Conservation (phyloP, 371 early-diverging fungal species). For the Actinomortierella wolfii region DNA sequence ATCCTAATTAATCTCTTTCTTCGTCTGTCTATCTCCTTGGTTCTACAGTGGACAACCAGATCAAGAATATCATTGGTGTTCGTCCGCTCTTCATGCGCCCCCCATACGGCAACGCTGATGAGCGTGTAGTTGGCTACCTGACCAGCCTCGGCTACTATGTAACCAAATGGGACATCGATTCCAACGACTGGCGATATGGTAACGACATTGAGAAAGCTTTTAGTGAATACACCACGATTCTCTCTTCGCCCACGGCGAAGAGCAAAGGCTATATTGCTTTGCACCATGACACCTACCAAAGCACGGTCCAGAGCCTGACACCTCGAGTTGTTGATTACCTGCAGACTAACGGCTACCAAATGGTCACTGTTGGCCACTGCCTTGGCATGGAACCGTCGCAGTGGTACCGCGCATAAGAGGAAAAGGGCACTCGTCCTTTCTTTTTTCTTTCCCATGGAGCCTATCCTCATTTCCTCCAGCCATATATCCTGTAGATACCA, state of each 20-base stretch:
- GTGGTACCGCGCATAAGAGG: slow-evolving; percentile 17
- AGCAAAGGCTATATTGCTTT: slow-evolving; percentile 16
- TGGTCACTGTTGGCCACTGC: slow-evolving; percentile 34
- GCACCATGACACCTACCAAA: slow-evolving; percentile 14
- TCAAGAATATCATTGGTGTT: slow-evolving; percentile 26
- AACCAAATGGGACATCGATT: slow-evolving; percentile 21
- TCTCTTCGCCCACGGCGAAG: slow-evolving; percentile 1
- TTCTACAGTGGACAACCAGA: slow-evolving; percentile 17
- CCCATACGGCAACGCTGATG: slow-evolving; percentile 14
- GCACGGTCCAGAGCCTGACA: slow-evolving; percentile 7
- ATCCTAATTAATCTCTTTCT: not conserved
- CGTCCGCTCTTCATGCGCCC: slow-evolving; percentile 35
- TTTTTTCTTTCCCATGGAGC: not conserved
- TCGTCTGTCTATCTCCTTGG: not conserved
- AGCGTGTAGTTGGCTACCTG: not conserved
- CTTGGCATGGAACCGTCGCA: slow-evolving; percentile 8
- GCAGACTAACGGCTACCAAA: slow-evolving; percentile 10
- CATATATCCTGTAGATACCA: too few relatives aligned
- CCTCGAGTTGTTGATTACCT: slow-evolving; percentile 18
- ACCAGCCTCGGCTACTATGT: slow-evolving; percentile 20
- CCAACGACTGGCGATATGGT: slow-evolving; percentile 29
- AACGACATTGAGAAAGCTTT: slow-evolving; percentile 5
- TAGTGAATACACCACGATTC: slow-evolving; percentile 1
- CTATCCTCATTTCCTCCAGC: not conserved
- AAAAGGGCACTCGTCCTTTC: too few relatives aligned